Conservation (phyloP, 1,139 yeast genomes). For the Nematodospora anomalae region DNA sequence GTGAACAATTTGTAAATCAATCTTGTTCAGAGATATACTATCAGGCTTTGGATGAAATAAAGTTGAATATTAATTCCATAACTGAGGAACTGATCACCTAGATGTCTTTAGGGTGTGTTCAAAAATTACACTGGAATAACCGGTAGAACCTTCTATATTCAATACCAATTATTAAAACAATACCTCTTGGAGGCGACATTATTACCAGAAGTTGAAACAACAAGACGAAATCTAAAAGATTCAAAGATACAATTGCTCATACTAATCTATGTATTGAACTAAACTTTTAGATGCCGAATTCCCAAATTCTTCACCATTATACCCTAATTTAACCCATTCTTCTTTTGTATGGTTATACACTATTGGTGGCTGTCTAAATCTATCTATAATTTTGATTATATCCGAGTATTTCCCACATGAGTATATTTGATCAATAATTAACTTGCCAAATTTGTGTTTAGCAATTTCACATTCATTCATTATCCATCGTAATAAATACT, state of each 20-base stretch:
- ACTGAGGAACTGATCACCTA: conserved; percentile 19
- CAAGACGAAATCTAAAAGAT: conserved; percentile 11
- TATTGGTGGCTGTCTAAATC: conserved; percentile 29
- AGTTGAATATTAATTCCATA: conserved; percentile 10
- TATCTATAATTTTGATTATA: conserved; percentile 20
- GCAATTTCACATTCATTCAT: conserved; percentile 52
- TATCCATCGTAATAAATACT: conserved; percentile 51
- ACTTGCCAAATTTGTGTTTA: conserved; percentile 34
- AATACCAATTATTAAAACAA: conserved; percentile 11
- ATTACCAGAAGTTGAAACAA: conserved; percentile 13
- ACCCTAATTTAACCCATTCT: conserved; percentile 45
- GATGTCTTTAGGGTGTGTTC: conserved; percentile 25
- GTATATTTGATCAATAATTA: conserved; percentile 25
- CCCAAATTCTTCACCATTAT: conserved; percentile 33
- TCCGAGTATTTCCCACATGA: conserved; percentile 25
- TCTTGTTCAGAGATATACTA: conserved; percentile 13
- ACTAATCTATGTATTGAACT: conserved; percentile 33
- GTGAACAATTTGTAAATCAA: conserved; percentile 12
- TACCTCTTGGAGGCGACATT: conserved; percentile 10
- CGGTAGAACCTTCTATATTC: conserved; percentile 19
- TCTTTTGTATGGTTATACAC: conserved; percentile 30
- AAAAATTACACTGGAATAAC: conserved; percentile 23
- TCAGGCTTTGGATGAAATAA: conserved; percentile 8
- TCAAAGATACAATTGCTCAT: conserved; percentile 2
- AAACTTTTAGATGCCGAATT: conserved; percentile 17